These are phyloP conservation scores for Parsonsia alboflavescens DNA, from an alignment of 257 asterid species.

Conservation along the genomic window DNA sequence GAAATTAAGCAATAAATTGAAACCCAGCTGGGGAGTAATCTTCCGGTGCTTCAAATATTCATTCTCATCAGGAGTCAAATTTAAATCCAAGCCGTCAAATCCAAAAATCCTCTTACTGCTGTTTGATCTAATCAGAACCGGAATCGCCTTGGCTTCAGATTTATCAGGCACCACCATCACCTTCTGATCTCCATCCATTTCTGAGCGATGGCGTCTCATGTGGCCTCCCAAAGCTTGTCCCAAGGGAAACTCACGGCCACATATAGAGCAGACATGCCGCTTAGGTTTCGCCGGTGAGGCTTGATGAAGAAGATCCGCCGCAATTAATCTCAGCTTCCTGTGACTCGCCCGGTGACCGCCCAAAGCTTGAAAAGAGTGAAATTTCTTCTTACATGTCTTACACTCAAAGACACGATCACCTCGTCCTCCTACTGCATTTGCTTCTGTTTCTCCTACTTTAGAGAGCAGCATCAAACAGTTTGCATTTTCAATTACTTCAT, in stretches of 20 bases:
- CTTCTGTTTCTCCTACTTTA: neutral
- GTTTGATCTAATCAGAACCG: neutral
- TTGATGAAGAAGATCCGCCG: neutral
- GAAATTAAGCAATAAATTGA: no score
- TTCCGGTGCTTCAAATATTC: no score
- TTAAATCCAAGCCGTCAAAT: slow-evolving; percentile 22
- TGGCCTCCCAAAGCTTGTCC: slow-evolving; percentile 48
- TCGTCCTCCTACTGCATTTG: neutral
- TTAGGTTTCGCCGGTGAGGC: slow-evolving; percentile 13
- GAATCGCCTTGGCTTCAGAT: neutral
- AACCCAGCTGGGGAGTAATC: no score
- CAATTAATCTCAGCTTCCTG: slow-evolving; percentile 19
- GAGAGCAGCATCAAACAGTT: slow-evolving; percentile 41
- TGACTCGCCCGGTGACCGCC: slow-evolving; percentile 37
- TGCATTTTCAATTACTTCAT: slow-evolving; percentile 24
- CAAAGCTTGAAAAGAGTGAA: slow-evolving; percentile 23
- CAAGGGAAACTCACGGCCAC: slow-evolving; percentile 28
- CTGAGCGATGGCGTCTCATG: slow-evolving; percentile 36
- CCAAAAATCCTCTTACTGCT: slow-evolving; percentile 14
- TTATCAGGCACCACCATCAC: neutral
- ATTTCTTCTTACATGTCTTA: slow-evolving; percentile 28
- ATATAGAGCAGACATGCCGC: slow-evolving; percentile 27
- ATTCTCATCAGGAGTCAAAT: slow-evolving; percentile 12
- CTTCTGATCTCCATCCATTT: neutral
- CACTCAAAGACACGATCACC: slow-evolving; percentile 19